Conservation (phyloP, 2,329 filamentous ascomycete species). For the Talaromyces sp. region DNA sequence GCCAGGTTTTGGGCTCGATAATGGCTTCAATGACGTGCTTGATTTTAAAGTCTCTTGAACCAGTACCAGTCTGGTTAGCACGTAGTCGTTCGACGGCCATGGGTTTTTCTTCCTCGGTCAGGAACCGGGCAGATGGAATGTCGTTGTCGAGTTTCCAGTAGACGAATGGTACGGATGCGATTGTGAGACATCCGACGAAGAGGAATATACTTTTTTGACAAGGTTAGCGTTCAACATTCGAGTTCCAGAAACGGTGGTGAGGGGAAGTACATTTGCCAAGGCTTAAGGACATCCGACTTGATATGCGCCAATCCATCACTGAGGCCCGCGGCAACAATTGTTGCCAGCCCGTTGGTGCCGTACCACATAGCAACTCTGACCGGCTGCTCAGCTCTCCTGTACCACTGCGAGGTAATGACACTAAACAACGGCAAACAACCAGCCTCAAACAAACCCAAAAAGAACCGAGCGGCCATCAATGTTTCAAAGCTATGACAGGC, state of each 20-base stretch:
- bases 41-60: constrained; percentile 43
- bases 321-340: constrained; percentile 53
- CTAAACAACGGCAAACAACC: constrained; percentile 45
- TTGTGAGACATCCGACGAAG: constrained; percentile 58
- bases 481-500: constrained; percentile 43
- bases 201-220: constrained; percentile 50
- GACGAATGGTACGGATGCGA: constrained; percentile 54
- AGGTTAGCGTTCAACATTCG: neutral
- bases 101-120: constrained; percentile 42
- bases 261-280: constrained; percentile 47
- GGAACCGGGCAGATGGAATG: constrained; percentile 48
- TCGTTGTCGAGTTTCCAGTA: constrained; percentile 59
- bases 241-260: neutral
- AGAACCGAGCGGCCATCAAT: constrained; percentile 48
- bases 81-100: constrained; percentile 47
- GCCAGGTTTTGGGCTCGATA: constrained; percentile 47
- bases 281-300: constrained; percentile 35
- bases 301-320: constrained; percentile 58
- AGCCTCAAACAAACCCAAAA: constrained; percentile 51
- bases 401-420: constrained; percentile 45
- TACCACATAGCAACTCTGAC: constrained; percentile 64
- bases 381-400: constrained; percentile 55
- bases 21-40: constrained; percentile 39
- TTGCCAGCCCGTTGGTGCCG: constrained; percentile 56
- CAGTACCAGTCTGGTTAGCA: constrained; percentile 48